A percentile compares a stretch with the other conserved stretches of the same genome.
phyloP scores from a whole-genome alignment of 768 basidiomycete genomes.

The Dentipellis fragilis region DNA sequence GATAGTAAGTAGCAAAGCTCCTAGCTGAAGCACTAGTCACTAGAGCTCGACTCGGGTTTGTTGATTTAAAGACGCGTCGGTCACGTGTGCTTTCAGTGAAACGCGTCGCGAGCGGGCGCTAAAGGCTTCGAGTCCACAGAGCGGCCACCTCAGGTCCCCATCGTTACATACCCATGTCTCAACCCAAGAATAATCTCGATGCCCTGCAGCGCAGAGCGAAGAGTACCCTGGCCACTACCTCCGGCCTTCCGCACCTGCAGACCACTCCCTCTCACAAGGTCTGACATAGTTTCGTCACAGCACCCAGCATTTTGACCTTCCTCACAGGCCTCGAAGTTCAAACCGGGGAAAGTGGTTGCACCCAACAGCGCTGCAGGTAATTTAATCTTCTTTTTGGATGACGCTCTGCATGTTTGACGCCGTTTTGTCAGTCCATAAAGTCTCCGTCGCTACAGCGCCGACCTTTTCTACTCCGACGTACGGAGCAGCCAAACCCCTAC shows the following conservation, averaged over 20 bases:
- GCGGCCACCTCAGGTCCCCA: too few relatives aligned
- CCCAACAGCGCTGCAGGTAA: background rate
- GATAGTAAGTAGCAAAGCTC: too few relatives aligned
- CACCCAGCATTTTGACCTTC: background rate
- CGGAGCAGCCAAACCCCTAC: constrained; percentile 7
- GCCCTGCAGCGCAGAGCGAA: constrained; percentile 8
- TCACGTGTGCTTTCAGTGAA: too few relatives aligned
- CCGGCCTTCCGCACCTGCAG: constrained; percentile 2
- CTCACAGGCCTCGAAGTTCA: constrained; percentile 11
- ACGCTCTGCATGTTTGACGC: background rate
- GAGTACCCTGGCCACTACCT: background rate
- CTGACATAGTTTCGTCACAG: background rate
- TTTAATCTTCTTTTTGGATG: background rate
- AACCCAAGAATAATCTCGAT: constrained; percentile 15
- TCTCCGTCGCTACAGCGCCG: background rate
- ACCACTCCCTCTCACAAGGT: constrained; percentile 7
- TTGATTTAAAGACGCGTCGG: too few relatives aligned
- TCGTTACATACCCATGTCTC: constrained; percentile 6
- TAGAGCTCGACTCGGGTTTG: too few relatives aligned
- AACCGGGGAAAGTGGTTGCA: constrained; percentile 9
- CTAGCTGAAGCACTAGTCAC: too few relatives aligned
- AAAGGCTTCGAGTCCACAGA: too few relatives aligned
- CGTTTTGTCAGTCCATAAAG: background rate
- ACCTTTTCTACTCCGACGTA: constrained; percentile 6
- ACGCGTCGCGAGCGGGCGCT: too few relatives aligned